Conservation (phyloP, 768 basidiomycete genomes). For the Termitomyces eurrhizus region DNA sequence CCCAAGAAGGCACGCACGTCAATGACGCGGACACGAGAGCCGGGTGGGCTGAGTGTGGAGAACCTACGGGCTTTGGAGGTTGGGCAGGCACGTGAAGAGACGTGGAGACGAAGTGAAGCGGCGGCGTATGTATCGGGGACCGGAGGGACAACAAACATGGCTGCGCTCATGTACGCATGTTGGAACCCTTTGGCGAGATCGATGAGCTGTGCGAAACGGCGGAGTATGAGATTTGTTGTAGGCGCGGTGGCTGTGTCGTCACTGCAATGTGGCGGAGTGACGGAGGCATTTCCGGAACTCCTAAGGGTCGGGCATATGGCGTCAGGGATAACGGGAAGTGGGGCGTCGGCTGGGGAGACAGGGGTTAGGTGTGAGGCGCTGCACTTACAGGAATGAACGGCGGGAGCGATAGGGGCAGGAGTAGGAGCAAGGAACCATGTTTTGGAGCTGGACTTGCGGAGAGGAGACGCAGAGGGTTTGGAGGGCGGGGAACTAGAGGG, state of each 20-base stretch:
- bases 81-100: neutral
- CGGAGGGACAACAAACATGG: constrained; percentile 39
- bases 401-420: constrained; percentile 16
- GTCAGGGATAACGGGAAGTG: constrained; percentile 22
- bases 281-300: neutral
- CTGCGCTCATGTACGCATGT: constrained; percentile 51
- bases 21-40: neutral
- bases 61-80: neutral
- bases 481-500: constrained; percentile 22
- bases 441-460: constrained; percentile 6
- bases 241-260: neutral
- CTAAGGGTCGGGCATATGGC: neutral
- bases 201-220: constrained; percentile 35
- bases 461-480: neutral
- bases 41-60: neutral
- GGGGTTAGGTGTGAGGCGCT: constrained; percentile 28
- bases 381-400: constrained; percentile 29
- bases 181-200: constrained; percentile 56
- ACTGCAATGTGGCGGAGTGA: neutral
- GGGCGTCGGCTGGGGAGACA: constrained; percentile 34
- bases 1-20: constrained; percentile 9
- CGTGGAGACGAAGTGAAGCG: neutral
- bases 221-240: constrained; percentile 16
- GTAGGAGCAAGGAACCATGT: constrained; percentile 23
- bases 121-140: neutral